phyloP scores from a whole-genome alignment of 441 rosid genomes.

The Macaranga tanarius region DNA sequence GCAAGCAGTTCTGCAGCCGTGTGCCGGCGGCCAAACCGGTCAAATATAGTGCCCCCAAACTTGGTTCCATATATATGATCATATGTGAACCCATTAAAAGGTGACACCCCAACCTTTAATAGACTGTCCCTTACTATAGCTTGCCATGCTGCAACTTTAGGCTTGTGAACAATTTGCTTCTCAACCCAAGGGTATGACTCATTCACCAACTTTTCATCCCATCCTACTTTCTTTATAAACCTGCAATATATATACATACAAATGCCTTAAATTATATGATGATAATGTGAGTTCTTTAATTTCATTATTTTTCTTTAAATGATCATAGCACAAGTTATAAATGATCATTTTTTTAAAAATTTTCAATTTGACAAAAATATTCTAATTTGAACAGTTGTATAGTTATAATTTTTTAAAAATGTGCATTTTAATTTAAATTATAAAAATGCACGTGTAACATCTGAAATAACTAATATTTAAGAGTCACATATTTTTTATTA shows the following conservation, averaged over 20 bases:
- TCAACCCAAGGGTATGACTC: constrained; percentile 93
- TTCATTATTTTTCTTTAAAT: too few relatives aligned
- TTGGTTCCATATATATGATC: constrained; percentile 91
- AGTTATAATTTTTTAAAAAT: too few relatives aligned
- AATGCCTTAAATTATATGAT: neutral
- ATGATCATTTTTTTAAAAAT: too few relatives aligned
- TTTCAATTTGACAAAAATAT: too few relatives aligned
- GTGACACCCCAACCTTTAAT: constrained; percentile 72
- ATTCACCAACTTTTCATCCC: constrained; percentile 86
- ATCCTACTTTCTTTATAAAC: constrained; percentile 70
- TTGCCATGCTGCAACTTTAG: constrained; percentile 74
- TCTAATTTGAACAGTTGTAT: too few relatives aligned
- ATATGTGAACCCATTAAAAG: constrained; percentile 86
- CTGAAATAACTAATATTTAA: too few relatives aligned
- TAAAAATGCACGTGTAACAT: too few relatives aligned
- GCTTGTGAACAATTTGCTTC: constrained; percentile 65
- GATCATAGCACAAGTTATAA: too few relatives aligned
- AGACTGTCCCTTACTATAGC: constrained; percentile 72
- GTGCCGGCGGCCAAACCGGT: constrained; percentile 83
- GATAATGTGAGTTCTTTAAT: too few relatives aligned
- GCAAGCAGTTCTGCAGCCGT: constrained; percentile 90
- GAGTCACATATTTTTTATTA: too few relatives aligned
- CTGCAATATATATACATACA: constrained; percentile 32
- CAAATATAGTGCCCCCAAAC: constrained; percentile 90
- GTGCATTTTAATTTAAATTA: too few relatives aligned